Evolutionary conservation across 2,329 filamentous ascomycete genomes (phyloP).

Genomic region (Acarospora socialis): DNA sequence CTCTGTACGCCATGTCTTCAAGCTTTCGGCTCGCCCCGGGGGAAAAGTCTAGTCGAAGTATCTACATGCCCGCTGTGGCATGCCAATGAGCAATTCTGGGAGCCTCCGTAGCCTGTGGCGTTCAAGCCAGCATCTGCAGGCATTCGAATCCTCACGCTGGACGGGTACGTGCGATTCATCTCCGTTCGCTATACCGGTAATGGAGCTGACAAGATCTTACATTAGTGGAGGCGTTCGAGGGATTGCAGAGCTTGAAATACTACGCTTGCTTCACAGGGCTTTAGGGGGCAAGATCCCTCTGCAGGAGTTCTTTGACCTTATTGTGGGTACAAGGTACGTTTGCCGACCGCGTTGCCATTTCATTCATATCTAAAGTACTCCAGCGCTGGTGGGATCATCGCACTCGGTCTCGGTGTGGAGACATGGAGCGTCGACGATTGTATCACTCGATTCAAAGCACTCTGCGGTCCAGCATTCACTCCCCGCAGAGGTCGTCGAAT

Average conservation of each 20-base stretch:
- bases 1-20: constrained; percentile 30
- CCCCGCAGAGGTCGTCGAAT: constrained; percentile 22
- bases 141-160: constrained; percentile 26
- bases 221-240: constrained; percentile 32
- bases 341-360: constrained; percentile 8
- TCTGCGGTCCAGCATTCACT: constrained; percentile 30
- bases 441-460: constrained; percentile 24
- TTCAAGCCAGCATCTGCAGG: constrained; percentile 25
- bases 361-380: constrained; percentile 3
- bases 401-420: constrained; percentile 27
- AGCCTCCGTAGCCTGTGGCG: constrained; percentile 14
- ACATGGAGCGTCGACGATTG: constrained; percentile 26
- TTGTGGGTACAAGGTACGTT: constrained; percentile 29
- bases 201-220: too few species aligned
- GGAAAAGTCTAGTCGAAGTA: constrained; percentile 17
- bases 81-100: constrained; percentile 8
- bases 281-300: constrained; percentile 27
- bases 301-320: constrained; percentile 35
- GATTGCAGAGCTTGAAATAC: constrained; percentile 31
- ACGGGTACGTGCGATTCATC: constrained; percentile 24
- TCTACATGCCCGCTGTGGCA: constrained; percentile 22
- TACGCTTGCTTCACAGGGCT: constrained; percentile 27
- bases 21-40: constrained; percentile 17
- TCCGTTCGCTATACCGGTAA: constrained; percentile 4
- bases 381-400: constrained; percentile 32